phyloP scores from a whole-genome alignment of 345 rosid genomes.

The Odontarrhena argentea region DNA sequence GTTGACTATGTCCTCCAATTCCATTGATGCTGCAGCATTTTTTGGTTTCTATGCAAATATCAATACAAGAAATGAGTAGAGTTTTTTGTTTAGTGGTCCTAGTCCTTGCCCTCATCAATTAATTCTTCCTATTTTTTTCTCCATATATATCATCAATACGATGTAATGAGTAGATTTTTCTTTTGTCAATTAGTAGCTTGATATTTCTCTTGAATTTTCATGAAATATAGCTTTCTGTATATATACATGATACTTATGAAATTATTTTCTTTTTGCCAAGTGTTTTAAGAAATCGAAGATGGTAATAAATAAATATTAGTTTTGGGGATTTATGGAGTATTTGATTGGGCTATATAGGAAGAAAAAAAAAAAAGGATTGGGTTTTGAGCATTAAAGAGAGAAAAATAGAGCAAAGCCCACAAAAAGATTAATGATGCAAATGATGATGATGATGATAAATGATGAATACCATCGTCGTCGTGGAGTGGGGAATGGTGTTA shows the following conservation, averaged over 20 bases:
- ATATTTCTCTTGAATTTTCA: constrained; percentile 6
- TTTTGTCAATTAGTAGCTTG: constrained; percentile 29
- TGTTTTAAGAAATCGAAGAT: constrained; percentile 7
- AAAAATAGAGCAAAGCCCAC: constrained; percentile 30
- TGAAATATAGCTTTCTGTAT: constrained; percentile 3
- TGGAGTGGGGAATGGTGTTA: constrained; percentile 44
- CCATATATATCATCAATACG: constrained; percentile 36
- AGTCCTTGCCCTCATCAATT: constrained; percentile 43
- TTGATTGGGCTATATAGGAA: constrained; percentile 26
- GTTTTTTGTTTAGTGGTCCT: constrained; percentile 40
- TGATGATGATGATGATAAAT: constrained; percentile 33
- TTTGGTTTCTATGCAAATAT: constrained; percentile 38
- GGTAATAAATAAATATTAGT: not conserved
- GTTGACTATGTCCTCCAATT: constrained; percentile 52
- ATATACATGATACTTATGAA: not conserved
- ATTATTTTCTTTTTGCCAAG: not conserved
- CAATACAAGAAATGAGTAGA: constrained; percentile 42
- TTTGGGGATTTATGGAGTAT: not conserved
- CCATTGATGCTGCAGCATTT: constrained; percentile 29
- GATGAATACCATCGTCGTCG: constrained; percentile 35
- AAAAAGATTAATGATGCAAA: constrained; percentile 24
- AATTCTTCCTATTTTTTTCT: constrained; percentile 17
- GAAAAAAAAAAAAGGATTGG: constrained; percentile 22
- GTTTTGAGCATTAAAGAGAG: constrained; percentile 32
- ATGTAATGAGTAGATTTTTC: constrained; percentile 28